phyloP scores from a whole-genome alignment of 257 asterid genomes.

The Solanum appendiculatum region DNA sequence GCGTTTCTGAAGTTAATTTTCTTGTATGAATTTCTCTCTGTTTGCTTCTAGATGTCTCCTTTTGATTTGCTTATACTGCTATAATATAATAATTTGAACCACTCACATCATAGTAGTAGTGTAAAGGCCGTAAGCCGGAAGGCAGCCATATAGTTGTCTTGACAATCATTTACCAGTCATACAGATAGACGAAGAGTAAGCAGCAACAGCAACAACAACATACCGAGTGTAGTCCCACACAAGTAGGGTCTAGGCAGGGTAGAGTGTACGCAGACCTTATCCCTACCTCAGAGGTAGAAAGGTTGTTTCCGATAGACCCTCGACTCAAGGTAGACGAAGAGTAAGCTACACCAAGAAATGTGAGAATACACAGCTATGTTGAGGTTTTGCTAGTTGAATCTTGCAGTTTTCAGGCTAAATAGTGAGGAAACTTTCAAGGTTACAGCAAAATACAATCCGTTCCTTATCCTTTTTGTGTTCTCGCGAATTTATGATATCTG shows the following conservation, averaged over 20 bases:
- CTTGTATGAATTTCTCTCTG: not conserved
- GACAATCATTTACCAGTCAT: not conserved
- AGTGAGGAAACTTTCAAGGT: not conserved
- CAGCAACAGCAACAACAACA: not conserved
- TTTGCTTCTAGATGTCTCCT: not conserved
- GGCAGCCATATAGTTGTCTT: not conserved
- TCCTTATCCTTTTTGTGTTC: not conserved
- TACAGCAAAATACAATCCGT: not conserved
- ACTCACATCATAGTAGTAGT: conserved; percentile 1
- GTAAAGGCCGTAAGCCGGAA: not conserved
- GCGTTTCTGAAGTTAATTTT: not conserved
- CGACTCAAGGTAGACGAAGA: not conserved
- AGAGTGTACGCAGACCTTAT: not conserved
- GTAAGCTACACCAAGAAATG: not conserved
- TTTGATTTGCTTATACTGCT: not conserved
- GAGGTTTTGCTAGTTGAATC: not conserved
- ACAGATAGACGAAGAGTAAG: not conserved
- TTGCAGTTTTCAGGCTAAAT: not conserved
- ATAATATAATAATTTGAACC: not conserved
- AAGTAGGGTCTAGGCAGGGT: not conserved
- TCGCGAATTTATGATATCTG: not conserved
- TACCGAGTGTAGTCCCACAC: not conserved
- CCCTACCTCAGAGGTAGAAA: not conserved
- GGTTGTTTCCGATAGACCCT: not conserved
- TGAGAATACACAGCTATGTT: not conserved